Base-by-base conservation (phyloP, 1,284 basidiomycete genomes). In the Laetiporus sulphureus region DNA sequence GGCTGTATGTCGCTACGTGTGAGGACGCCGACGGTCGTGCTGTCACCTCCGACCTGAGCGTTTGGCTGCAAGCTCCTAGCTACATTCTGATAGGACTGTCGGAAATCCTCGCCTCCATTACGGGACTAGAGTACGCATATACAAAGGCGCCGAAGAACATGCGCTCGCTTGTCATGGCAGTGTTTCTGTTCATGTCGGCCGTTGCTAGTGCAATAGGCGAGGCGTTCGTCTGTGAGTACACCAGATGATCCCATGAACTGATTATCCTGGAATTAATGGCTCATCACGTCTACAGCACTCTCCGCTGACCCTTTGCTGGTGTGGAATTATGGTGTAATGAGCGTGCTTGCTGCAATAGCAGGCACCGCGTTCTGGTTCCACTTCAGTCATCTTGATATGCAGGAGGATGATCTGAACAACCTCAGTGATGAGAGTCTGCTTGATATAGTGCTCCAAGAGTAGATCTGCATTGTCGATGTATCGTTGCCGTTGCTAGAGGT, bases 41-140 rank as follows among this genome's bases (percentile, higher is more conserved):
- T 2, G 49, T 69, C 47, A 66, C 68, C 21, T 78, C 75, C 1
- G 72, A 74, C 12, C 63, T 91, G 35, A 86, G 82, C 51, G 84
- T 91, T 7, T 89, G 85, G 86, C 77, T 83, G 41, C 83, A 86
- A 56, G 74, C 74, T 10, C 80, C 77, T 52, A 68, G 79, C 19
- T 85, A 83, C 56, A 58, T 85, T 39, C 62, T 86, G 16, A 70
- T 85, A 49, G 82, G 79, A 1, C 67, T 83, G 51, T 77, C 74
- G 54, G 80, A 87, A 20, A 44, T 44, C 22, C 22, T 40, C 38
- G 86, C 88, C 1, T 87, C 83, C 7, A 89, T 94, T 63, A 91
- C 89, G 0, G 81, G 82, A 7, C 69, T 86, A 50, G 91, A 94
- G 62, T 91, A 91, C 59, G 91, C 89, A n/a, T 91, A 87, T 68